A percentile compares a stretch with the other conserved stretches of the same genome.
These are phyloP conservation scores for Wickerhamiella infanticola DNA, from an alignment of 1,139 yeast species.

Conservation along the genomic window DNA sequence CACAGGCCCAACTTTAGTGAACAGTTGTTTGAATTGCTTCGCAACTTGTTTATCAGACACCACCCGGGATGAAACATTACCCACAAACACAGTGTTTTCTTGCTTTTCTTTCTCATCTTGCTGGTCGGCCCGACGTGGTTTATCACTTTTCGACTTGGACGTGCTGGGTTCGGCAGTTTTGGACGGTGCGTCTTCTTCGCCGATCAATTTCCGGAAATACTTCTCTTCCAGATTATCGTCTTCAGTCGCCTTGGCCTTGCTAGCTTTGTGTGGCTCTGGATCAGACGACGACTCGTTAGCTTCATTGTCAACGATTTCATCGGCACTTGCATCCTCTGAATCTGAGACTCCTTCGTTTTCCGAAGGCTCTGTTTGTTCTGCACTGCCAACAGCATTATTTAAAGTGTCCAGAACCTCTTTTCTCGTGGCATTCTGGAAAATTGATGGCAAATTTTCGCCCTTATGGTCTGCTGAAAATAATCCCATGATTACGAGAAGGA, in stretches of 20 bases:
- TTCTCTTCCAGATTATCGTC: slow-evolving; percentile 16
- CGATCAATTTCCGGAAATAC: slow-evolving; percentile 11
- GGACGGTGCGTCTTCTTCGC: slow-evolving; percentile 10
- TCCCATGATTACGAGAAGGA: background rate
- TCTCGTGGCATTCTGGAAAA: background rate
- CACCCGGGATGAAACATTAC: slow-evolving; percentile 58
- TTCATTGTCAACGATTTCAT: slow-evolving; percentile 14
- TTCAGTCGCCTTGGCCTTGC: slow-evolving; percentile 17
- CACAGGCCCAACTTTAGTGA: slow-evolving; percentile 42
- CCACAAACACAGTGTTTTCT: slow-evolving; percentile 76
- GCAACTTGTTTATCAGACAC: slow-evolving; percentile 47
- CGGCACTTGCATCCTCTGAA: slow-evolving; percentile 7
- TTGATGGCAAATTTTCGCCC: background rate
- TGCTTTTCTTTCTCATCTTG: slow-evolving; percentile 10
- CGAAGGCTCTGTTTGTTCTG: too few relatives aligned
- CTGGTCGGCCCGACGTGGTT: slow-evolving; percentile 12
- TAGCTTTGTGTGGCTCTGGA: slow-evolving; percentile 4
- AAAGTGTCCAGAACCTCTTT: background rate
- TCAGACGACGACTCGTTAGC: slow-evolving; percentile 12
- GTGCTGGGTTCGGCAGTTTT: background rate
- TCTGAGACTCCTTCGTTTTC: too few relatives aligned
- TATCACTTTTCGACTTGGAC: too few relatives aligned
- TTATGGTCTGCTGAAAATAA: background rate
- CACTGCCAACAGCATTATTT: background rate
- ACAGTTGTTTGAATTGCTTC: slow-evolving; percentile 49